Conservation (phyloP, 2,329 filamentous ascomycete species). For the Chrysosporium keratinophilum region DNA sequence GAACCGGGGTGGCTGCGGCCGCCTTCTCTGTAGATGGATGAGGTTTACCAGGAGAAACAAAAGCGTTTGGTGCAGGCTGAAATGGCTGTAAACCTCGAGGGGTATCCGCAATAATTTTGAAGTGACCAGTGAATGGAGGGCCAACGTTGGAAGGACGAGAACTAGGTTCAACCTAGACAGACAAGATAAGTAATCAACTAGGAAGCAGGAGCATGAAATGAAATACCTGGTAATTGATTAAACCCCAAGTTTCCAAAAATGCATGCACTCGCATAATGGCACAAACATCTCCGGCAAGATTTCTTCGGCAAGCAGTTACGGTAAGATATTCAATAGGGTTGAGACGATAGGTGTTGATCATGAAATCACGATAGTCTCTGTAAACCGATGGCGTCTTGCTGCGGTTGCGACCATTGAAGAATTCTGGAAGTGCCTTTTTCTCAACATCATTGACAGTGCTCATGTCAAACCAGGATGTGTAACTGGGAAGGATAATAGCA, state of each 20-base stretch:
- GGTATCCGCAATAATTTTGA: constrained; percentile 90
- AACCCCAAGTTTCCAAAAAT: constrained; percentile 95
- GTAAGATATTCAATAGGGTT: constrained; percentile 95
- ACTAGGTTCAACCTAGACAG: constrained; percentile 75
- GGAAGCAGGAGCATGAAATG: not conserved
- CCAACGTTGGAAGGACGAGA: constrained; percentile 90
- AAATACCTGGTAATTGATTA: constrained; percentile 94
- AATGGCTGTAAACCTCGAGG: constrained; percentile 88
- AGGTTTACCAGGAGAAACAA: constrained; percentile 51
- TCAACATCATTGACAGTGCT: constrained; percentile 81
- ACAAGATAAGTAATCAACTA: not conserved
- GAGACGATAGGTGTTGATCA: constrained; percentile 97
- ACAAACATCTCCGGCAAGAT: constrained; percentile 93
- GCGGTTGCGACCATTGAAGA: constrained; percentile 95
- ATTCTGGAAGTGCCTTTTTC: constrained; percentile 88
- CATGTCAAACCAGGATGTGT: constrained; percentile 99
- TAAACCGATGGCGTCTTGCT: constrained; percentile 97
- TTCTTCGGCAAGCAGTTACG: constrained; percentile 88
- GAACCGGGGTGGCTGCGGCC: constrained; percentile 53
- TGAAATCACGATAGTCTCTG: constrained; percentile 98
- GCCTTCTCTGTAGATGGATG: constrained; percentile 60
- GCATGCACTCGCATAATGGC: constrained; percentile 98
- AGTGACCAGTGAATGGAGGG: constrained; percentile 93
- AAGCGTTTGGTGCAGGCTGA: constrained; percentile 74
- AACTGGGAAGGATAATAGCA: constrained; percentile 91